These are phyloP conservation scores for Asterochloris erici DNA, from an alignment of 139 green algal species.

Conservation along the genomic window DNA sequence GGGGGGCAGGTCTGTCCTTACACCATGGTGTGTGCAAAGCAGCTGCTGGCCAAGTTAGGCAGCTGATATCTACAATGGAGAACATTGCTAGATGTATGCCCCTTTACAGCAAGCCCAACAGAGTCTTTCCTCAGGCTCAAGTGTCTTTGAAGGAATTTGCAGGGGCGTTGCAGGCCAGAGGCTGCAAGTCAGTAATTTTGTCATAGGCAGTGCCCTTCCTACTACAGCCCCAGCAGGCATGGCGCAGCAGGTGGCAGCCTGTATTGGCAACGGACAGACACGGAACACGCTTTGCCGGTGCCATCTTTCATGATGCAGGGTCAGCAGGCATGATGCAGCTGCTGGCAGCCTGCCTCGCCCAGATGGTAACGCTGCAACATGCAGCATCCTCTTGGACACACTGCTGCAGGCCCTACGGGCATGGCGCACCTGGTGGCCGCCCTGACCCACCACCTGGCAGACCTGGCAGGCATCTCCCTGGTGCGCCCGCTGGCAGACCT, in stretches of 20 bases:
- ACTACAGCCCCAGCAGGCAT: neutral
- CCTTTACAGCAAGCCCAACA: neutral
- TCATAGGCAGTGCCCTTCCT: neutral
- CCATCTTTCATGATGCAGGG: neutral
- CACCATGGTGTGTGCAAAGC: neutral
- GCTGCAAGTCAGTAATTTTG: neutral
- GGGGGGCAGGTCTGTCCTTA: neutral
- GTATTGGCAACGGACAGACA: neutral
- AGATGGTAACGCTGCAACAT: neutral
- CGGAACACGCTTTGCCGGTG: neutral
- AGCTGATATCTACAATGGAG: neutral
- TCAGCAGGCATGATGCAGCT: neutral
- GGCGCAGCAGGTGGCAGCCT: neutral
- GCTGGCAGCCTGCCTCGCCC: neutral
- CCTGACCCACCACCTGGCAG: constrained; percentile 3
- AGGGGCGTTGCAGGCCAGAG: neutral
- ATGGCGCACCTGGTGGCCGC: neutral
- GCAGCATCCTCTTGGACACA: neutral
- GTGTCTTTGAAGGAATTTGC: neutral
- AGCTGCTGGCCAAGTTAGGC: neutral
- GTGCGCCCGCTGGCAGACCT: constrained; percentile 1
- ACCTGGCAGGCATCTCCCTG: neutral
- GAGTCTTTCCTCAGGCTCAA: neutral
- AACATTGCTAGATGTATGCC: neutral
- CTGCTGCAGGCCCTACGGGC: neutral